These are phyloP conservation scores for Ophiobolus disseminans DNA, from an alignment of 2,329 filamentous ascomycete species.

Conservation along the genomic window DNA sequence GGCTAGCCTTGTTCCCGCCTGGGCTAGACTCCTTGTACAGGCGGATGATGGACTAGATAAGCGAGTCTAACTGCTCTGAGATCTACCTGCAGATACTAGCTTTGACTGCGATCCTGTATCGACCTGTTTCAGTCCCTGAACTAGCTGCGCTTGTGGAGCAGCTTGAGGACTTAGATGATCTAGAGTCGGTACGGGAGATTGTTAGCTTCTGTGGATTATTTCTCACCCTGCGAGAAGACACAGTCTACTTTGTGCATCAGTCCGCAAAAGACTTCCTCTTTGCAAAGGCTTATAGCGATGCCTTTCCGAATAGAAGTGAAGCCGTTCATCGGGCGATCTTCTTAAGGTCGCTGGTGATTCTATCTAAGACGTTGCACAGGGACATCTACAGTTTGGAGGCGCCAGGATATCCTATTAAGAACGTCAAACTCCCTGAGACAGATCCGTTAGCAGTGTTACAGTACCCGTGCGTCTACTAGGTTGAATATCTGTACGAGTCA, in stretches of 20 bases:
- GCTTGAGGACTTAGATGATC: constrained; percentile 12
- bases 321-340: constrained; percentile 21
- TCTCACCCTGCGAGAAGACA: constrained; percentile 12
- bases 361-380: constrained; percentile 24
- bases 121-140: constrained; percentile 50
- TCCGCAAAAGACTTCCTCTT: constrained; percentile 55
- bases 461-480: constrained; percentile 44
- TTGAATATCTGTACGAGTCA: constrained; percentile 38
- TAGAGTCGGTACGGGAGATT: constrained; percentile 22
- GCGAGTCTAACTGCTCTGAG: constrained; percentile 30
- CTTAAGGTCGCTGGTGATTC: constrained; percentile 39
- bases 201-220: constrained; percentile 24
- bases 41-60: constrained; percentile 49
- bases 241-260: constrained; percentile 49
- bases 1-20: constrained; percentile 40
- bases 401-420: constrained; percentile 20
- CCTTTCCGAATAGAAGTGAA: constrained; percentile 40
- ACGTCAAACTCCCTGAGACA: constrained; percentile 25
- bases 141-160: constrained; percentile 32
- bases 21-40: constrained; percentile 50
- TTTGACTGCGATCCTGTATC: constrained; percentile 38
- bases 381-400: constrained; percentile 32
- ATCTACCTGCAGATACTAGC: constrained; percentile 49
- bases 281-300: constrained; percentile 16
- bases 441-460: constrained; percentile 32